Evolutionary conservation across 768 basidiomycete genomes (phyloP).

Genomic region (Epithele typhae): DNA sequence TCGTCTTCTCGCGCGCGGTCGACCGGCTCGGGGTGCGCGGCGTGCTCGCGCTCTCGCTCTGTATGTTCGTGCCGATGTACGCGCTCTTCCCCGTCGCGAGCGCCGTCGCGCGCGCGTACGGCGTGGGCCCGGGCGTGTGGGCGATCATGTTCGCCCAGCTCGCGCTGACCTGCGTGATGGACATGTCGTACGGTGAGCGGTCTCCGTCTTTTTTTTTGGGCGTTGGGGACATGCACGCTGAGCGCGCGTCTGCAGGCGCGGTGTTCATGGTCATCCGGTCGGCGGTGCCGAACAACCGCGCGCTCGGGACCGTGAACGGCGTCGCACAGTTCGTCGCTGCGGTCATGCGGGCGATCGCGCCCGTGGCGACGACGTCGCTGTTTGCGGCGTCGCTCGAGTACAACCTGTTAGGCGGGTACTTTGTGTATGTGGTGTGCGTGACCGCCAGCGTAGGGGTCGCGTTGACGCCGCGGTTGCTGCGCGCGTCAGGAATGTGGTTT

Average conservation of each 20-base stretch:
- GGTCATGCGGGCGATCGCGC: slow-evolving; percentile 46
- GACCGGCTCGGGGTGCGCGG: slow-evolving; percentile 32
- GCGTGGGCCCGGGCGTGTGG: slow-evolving; percentile 19
- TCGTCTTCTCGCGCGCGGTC: slow-evolving; percentile 34
- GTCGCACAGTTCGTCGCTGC: slow-evolving; percentile 50
- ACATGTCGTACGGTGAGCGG: slow-evolving; percentile 24
- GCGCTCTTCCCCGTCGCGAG: slow-evolving; percentile 27
- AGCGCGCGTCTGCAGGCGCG: slow-evolving; percentile 11
- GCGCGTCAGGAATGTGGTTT: too few relatives aligned
- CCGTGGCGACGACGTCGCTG: slow-evolving; percentile 49
- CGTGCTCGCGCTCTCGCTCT: slow-evolving; percentile 23
- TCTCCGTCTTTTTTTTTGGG: too few relatives aligned
- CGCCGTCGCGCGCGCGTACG: slow-evolving; percentile 18
- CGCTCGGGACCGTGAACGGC: slow-evolving; percentile 52
- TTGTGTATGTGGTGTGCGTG: slow-evolving; percentile 28
- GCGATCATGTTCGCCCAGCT: slow-evolving; percentile 23
- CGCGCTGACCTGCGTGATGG: slow-evolving; percentile 19
- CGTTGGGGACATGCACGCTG: too few relatives aligned
- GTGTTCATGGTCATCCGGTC: slow-evolving; percentile 30
- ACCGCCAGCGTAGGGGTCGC: too few relatives aligned
- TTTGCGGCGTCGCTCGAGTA: slow-evolving; percentile 48
- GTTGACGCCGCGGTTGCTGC: too few relatives aligned
- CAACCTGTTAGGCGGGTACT: slow-evolving; percentile 41
- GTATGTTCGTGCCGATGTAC: slow-evolving; percentile 23
- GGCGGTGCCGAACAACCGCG: slow-evolving; percentile 23